Base-by-base conservation (phyloP, 1,284 basidiomycete genomes). In the Stygiomarasmius scandens region DNA sequence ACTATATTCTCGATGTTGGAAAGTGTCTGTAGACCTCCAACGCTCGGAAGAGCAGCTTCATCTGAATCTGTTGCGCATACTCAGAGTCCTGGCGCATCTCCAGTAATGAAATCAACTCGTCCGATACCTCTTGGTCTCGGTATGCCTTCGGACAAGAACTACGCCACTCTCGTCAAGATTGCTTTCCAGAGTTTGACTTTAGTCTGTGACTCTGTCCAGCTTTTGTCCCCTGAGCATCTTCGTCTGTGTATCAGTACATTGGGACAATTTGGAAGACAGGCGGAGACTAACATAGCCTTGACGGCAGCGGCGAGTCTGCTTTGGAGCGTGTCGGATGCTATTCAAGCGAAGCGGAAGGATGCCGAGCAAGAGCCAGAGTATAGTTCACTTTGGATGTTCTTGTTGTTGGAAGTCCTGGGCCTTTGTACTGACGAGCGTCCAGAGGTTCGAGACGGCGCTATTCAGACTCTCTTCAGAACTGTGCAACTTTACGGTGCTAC, bases 151-250 rank as follows among this genome's bases (percentile, higher is more conserved):
- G 89, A 90, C 66, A 90, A 84, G 67, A 83, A 80, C 50, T 85
- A 86, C 59, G 81, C 79, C 0, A 75, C 80, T 0, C 78, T 93
- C 8, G 85, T 95, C 60, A 91, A 95, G 73, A 92, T 95, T 47
- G 95, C 94, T 0, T 98, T 98, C 73, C 92, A 96, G 56, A 96
- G 93, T 0, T 75, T 99, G 61, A 98, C 94, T 12, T 77, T 99
- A 3, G 93, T 98, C 36, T 98, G 95, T 69, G 95, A 99, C 70
- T 92, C 94, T 6, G 82, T 98, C 4, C 87, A 93, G 0, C 84
- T 85, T 0, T 82, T 99, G 16, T 89, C 90, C 2, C 83, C 87
- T 0, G 83, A 88, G 27, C 89, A 96, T 64, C 84, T 98, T 34
- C 86, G 87, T 5, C 80, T 91, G 10, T 98, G 96, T 66, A 96